These are phyloP conservation scores for Carex pumila DNA, from an alignment of 176 grass and related monocot genomes.

Conservation along the genomic window DNA sequence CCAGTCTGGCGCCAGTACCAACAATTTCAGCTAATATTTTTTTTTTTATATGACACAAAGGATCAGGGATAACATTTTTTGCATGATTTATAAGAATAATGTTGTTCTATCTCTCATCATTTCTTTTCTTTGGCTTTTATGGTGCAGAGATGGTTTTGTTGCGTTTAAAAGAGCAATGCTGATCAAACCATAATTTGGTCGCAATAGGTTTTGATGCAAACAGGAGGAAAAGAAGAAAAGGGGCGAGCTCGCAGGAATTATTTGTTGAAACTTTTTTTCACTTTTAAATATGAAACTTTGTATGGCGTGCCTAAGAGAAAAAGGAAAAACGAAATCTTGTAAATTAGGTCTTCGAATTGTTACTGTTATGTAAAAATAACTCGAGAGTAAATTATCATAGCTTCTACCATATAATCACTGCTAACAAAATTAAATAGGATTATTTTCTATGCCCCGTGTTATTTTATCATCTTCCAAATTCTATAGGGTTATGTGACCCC, in stretches of 20 bases:
- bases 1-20: not conserved
- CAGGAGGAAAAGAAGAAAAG: not conserved
- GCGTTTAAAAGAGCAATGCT: slow-evolving; percentile 25
- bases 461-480: not conserved
- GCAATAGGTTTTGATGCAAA: slow-evolving; percentile 11
- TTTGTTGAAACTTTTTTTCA: not conserved
- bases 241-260: slow-evolving; percentile 8
- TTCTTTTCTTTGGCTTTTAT: not conserved
- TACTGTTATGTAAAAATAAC: slow-evolving; percentile 1
- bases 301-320: not conserved
- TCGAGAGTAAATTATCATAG: slow-evolving; percentile 8
- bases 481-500: not conserved
- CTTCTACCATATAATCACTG: not conserved
- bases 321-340: not conserved
- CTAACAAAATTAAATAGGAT: not conserved
- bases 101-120: not conserved
- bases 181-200: slow-evolving; percentile 8
- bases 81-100: not conserved
- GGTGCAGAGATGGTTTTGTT: slow-evolving; percentile 39
- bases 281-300: slow-evolving; percentile 2
- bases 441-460: not conserved
- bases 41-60: not conserved
- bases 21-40: not conserved
- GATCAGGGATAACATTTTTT: not conserved
- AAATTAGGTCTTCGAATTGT: not conserved